phyloP scores from a whole-genome alignment of 2,329 filamentous ascomycete genomes.

The Colletotrichum tamarilloi region DNA sequence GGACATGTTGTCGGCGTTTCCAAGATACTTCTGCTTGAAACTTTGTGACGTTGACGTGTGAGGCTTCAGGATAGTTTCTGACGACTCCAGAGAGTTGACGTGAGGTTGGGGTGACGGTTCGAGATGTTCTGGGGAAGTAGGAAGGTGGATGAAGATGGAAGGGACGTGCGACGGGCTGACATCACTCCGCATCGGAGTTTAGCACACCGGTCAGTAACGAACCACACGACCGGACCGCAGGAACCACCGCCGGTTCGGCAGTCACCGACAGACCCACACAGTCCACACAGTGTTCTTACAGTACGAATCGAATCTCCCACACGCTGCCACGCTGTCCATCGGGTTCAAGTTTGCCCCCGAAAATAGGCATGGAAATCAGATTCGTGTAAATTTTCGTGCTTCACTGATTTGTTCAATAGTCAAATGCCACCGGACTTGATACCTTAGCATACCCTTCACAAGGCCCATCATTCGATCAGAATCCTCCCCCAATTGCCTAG shows the following conservation, averaged over 20 bases:
- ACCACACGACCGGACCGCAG: slow-evolving; percentile 11
- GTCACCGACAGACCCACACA: background rate
- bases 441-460: no score
- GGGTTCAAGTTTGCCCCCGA: no score
- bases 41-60: background rate
- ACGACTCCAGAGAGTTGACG: background rate
- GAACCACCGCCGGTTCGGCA: slow-evolving; percentile 3
- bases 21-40: background rate
- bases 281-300: background rate
- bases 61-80: background rate
- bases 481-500: no score
- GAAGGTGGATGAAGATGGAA: slow-evolving; percentile 14
- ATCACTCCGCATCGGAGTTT: slow-evolving; percentile 37
- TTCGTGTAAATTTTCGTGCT: no score
- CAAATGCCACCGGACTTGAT: no score
- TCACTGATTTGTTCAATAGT: no score
- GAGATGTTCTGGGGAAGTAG: background rate
- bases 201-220: slow-evolving; percentile 20
- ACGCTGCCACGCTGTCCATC: no score
- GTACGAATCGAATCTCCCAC: background rate
- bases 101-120: slow-evolving; percentile 17
- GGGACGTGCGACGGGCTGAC: slow-evolving; percentile 36
- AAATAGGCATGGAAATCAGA: no score
- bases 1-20: slow-evolving; percentile 28
- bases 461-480: no score